Conservation (phyloP, 1,139 yeast genomes). For the Spathaspora sp. region DNA sequence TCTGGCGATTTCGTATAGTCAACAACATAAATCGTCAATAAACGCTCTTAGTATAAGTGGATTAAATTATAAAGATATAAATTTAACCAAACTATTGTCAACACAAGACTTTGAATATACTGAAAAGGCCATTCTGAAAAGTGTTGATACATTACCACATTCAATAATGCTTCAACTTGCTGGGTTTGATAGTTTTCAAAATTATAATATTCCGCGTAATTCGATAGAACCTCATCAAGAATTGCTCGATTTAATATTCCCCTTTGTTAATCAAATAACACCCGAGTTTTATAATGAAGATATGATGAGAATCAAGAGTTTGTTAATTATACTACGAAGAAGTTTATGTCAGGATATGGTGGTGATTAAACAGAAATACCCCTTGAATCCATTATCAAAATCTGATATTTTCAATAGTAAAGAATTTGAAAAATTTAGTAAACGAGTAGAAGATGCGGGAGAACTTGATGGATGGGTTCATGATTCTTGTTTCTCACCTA, state of each 20-base stretch:
- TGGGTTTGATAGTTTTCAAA: constrained; percentile 22
- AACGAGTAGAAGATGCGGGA: constrained; percentile 15
- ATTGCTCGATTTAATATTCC: constrained; percentile 28
- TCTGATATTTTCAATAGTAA: constrained; percentile 29
- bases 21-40: constrained; percentile 28
- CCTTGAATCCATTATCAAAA: constrained; percentile 24
- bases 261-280: constrained; percentile 22
- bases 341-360: constrained; percentile 38
- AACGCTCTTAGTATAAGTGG: constrained; percentile 23
- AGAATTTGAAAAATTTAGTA: constrained; percentile 22
- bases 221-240: constrained; percentile 29
- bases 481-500: constrained; percentile 11
- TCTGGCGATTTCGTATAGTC: constrained; percentile 25
- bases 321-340: constrained; percentile 24
- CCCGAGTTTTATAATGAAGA: constrained; percentile 10
- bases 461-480: constrained; percentile 8
- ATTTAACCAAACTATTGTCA: constrained; percentile 21
- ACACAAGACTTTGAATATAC: constrained; percentile 16
- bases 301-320: constrained; percentile 17
- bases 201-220: constrained; percentile 23
- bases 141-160: constrained; percentile 17
- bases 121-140: constrained; percentile 14
- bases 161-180: constrained; percentile 21
- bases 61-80: constrained; percentile 21
- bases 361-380: constrained; percentile 23